phyloP scores from a whole-genome alignment of 108 stramenopile genomes.

The Cyclotella sp. region DNA sequence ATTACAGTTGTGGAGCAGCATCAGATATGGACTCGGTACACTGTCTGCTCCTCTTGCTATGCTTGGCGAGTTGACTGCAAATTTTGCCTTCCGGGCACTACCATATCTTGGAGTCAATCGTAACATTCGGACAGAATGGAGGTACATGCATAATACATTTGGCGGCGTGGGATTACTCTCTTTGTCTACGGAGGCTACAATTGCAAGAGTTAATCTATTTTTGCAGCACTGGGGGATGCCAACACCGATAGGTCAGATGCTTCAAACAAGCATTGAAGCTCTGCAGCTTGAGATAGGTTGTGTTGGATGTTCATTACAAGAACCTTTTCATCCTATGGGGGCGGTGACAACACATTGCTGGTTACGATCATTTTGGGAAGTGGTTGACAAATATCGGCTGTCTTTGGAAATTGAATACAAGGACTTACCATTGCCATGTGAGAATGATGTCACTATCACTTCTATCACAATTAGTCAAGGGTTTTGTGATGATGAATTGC shows the following conservation, averaged over 20 bases:
- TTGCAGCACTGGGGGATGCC: background rate
- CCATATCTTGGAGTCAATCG: background rate
- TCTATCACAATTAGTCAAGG: background rate
- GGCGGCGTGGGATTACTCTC: background rate
- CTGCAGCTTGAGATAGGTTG: background rate
- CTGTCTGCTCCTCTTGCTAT: background rate
- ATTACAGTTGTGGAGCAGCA: background rate
- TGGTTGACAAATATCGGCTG: background rate
- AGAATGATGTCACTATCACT: background rate
- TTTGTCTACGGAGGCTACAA: background rate
- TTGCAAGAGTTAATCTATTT: background rate
- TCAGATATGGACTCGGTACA: background rate
- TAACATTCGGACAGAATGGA: background rate
- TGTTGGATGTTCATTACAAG: background rate
- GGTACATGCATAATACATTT: background rate
- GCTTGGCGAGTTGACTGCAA: background rate
- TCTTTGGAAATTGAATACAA: background rate
- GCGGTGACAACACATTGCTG: background rate
- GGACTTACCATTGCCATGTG: background rate
- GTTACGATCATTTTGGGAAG: slow-evolving; percentile 1
- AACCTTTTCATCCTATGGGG: background rate
- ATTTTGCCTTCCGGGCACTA: background rate
- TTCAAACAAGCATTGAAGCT: background rate
- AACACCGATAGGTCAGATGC: background rate
- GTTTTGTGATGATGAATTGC: background rate